A percentile compares a stretch with the other conserved stretches of the same genome.
Conservation (phyloP, 2,329 filamentous ascomycete species). For the Anthostomella pinea region DNA sequence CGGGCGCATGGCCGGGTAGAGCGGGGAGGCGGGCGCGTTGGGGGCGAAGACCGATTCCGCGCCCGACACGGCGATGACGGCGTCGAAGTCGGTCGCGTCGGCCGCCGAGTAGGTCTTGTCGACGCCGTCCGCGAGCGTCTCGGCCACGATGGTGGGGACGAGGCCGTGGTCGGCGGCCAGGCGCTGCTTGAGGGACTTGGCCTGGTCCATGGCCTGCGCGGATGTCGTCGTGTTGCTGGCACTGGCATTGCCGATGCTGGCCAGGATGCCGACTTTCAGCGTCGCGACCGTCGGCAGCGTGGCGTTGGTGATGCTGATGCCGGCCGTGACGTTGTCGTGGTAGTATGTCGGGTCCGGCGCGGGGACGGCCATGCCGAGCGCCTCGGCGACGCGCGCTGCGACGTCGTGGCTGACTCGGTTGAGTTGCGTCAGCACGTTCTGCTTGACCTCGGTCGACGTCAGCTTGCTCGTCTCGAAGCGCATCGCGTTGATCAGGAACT, state of each 20-base stretch:
- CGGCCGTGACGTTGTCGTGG: slow-evolving; percentile 63
- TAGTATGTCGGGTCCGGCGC: slow-evolving; percentile 62
- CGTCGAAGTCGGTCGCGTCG: slow-evolving; percentile 62
- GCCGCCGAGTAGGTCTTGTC: slow-evolving; percentile 63
- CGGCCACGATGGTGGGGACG: slow-evolving; percentile 57
- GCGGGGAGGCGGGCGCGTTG: slow-evolving; percentile 40
- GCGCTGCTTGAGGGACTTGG: slow-evolving; percentile 45
- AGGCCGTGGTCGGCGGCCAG: slow-evolving; percentile 52
- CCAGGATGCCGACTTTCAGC: slow-evolving; percentile 62
- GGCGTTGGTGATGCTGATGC: slow-evolving; percentile 57
- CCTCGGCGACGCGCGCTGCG: slow-evolving; percentile 60
- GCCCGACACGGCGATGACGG: slow-evolving; percentile 57
- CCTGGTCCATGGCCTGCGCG: slow-evolving; percentile 44
- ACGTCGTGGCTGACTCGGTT: slow-evolving; percentile 68
- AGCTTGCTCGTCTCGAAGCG: slow-evolving; percentile 67
- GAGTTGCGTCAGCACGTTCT: slow-evolving; percentile 65
- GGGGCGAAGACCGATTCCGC: slow-evolving; percentile 49
- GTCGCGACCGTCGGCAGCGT: slow-evolving; percentile 59
- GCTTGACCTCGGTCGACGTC: slow-evolving; percentile 53
- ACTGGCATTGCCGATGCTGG: slow-evolving; percentile 38
- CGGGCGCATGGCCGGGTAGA: slow-evolving; percentile 64
- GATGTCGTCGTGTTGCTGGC: slow-evolving; percentile 6
- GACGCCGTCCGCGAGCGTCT: slow-evolving; percentile 52
- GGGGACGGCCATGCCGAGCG: slow-evolving; percentile 58
- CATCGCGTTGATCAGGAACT: slow-evolving; percentile 70